Base-by-base conservation (phyloP, 257 asterid species). In the Apocynum venetum region DNA sequence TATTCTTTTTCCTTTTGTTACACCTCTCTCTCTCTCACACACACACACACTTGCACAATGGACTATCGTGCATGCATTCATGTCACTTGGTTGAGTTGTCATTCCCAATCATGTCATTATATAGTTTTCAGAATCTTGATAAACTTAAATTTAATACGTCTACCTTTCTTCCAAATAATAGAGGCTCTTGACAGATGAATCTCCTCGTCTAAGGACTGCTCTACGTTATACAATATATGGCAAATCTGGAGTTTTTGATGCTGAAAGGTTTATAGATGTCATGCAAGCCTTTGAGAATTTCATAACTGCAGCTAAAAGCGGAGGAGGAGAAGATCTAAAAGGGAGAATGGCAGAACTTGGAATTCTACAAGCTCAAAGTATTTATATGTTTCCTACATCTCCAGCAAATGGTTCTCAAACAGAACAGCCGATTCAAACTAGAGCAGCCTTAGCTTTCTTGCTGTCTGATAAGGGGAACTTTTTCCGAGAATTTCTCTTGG, bases 301-400 rank as follows among this genome's bases (percentile, higher is more conserved):
- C 88, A 96, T 91, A 73, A 93, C 89, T 19, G 97, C 99, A 61
- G 99, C 99, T 59, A 96, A 93, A 87, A 96, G 99, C 77, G 99
- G 99, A 80, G 99, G 99, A 78, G 99, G 99, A 67, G 99, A 93
- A 79, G 47, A 81, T 82, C 61, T 96, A 82, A 96, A 90, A 49
- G 98, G 99, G 77, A 87, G 93, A 82, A 96, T 96, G 99, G 98
- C 99, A 31, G 99, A 91, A 89, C 99, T 96, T 75, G 99, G 99
- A 55, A 75, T 91, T 77, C 77, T 93, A 71, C 91, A 85, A 86
- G 85, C 77, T 76, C 91, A 84, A 81, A 72, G 89, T 74, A 91
- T 76, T 82, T 86, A 74, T 76, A 72, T 87, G 49, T 73, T 86
- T 83, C 92, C 91, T 25, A 79, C 49, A 76, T 85, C 88, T 80